Conservation (phyloP, 768 basidiomycete species). For the Pleurotus salmoneostramineus region DNA sequence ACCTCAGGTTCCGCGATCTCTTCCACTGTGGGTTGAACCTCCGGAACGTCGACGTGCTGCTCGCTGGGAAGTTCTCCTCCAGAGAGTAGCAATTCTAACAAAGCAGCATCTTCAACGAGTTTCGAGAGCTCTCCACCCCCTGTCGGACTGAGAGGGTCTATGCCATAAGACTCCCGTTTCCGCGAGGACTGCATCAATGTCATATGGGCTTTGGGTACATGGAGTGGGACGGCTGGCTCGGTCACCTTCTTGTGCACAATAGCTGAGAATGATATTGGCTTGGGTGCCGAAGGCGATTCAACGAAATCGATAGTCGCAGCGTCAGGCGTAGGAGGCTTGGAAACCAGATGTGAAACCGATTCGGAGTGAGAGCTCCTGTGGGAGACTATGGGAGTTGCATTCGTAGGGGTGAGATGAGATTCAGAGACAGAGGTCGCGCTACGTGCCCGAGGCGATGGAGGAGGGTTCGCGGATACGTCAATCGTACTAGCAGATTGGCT, state of each 20-base stretch:
- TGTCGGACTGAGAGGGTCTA: slow-evolving; percentile 41
- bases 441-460: not conserved
- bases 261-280: slow-evolving; percentile 40
- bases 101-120: slow-evolving; percentile 54
- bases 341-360: not conserved
- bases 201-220: slow-evolving; percentile 11
- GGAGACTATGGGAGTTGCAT: not conserved
- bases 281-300: slow-evolving; percentile 4
- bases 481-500: too few species aligned
- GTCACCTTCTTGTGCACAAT: slow-evolving; percentile 56
- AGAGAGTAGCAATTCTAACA: slow-evolving; percentile 51
- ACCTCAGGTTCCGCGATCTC: not conserved
- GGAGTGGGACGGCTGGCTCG: slow-evolving; percentile 25
- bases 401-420: not conserved
- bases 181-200: slow-evolving; percentile 23
- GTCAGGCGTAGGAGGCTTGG: not conserved
- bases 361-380: not conserved
- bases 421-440: not conserved
- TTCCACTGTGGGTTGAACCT: slow-evolving; percentile 8
- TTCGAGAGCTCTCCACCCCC: slow-evolving; percentile 47
- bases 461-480: not conserved
- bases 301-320: slow-evolving; percentile 5
- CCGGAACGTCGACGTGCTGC: slow-evolving; percentile 11
- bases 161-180: slow-evolving; percentile 20
- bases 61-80: slow-evolving; percentile 44